Evolutionary conservation across 306 rosid genomes (phyloP), one percentile per base, ranked within the genome.

Genomic region (Bauhinia variegata): DNA sequence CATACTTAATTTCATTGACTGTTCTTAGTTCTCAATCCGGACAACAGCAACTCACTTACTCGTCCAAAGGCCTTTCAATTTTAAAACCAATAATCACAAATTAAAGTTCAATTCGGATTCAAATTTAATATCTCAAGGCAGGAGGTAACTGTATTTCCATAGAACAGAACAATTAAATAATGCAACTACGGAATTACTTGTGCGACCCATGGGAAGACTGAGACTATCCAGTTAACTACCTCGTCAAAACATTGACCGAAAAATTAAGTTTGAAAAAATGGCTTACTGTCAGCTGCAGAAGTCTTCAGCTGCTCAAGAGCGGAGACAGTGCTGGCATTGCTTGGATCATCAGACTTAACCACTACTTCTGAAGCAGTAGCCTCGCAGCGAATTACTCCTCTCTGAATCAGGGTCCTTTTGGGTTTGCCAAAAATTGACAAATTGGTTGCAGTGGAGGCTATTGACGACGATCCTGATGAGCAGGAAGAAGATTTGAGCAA

Each of bases 241-340:
- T 9, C 3, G 17, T 16, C 11, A 14, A 41, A 46, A 56, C 70
- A 68, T 18, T 12, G 11, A 50, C 37, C 3, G 2, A 2, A 75
- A 75, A 71, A 73, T 48, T 8, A 48, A 50, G 19, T 14, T 19
- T 39, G n/a, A 39, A 37, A 44, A 12, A 65, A 60, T 42, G 0
- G 65, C 65, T 63, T 80, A 93, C 99, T 86, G 78, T 88, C 97
- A 75, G 83, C 86, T 9, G 92, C 90, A 68, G 95, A 89, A 68
- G 96, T 73, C 78, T 93, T 93, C 72, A 90, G 97, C 78, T 75
- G 99, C 74, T 90, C 90, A 47, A 93, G 99, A 75, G 97, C 84
- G 15, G 99, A 90, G 64, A 88, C 32, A 54, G 68, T 68, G 47
- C 53, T 75, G 47, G 47, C 57, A 47, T 46, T 78, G 9, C 12